Evolutionary conservation across 2,329 filamentous ascomycete species (phyloP).

Genomic region (Alternaria rosae): DNA sequence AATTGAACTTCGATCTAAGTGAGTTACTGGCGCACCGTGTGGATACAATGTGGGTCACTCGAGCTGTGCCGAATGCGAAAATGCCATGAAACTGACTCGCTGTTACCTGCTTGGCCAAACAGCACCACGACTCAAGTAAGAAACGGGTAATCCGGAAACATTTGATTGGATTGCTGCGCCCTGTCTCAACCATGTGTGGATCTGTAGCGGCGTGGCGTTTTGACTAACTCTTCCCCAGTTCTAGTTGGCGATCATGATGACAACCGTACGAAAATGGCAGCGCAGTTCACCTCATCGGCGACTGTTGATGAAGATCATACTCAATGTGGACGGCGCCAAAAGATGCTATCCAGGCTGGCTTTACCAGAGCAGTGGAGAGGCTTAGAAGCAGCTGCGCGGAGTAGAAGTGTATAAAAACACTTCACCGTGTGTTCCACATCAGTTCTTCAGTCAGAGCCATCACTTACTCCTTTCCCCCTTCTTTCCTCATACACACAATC

Average conservation of each 20-base stretch:
- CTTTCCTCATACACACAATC: not conserved
- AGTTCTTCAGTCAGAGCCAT: not conserved
- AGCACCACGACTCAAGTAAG: not conserved
- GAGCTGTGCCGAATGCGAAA: not conserved
- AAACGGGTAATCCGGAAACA: not conserved
- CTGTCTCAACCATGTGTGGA: not conserved
- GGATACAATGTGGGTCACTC: not conserved
- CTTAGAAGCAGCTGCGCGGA: not conserved
- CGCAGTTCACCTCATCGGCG: not conserved
- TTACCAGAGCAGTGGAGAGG: not conserved
- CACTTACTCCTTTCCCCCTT: not conserved
- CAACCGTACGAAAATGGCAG: not conserved
- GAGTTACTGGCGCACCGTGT: not conserved
- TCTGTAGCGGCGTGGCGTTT: not conserved
- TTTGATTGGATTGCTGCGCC: not conserved
- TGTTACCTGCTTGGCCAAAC: not conserved
- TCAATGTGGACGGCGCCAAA: not conserved
- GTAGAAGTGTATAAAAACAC: not conserved
- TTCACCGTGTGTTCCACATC: not conserved
- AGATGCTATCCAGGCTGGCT: not conserved
- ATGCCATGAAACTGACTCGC: not conserved
- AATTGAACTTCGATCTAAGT: not conserved
- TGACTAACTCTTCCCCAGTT: not conserved
- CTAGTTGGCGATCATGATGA: constrained; percentile 1
- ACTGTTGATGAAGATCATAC: constrained; percentile 5